Percentiles rank a stretch among this genome's conserved stretches.
Evolutionary conservation across 441 rosid genomes (phyloP).

Genomic region (Adansonia rubrostipa): DNA sequence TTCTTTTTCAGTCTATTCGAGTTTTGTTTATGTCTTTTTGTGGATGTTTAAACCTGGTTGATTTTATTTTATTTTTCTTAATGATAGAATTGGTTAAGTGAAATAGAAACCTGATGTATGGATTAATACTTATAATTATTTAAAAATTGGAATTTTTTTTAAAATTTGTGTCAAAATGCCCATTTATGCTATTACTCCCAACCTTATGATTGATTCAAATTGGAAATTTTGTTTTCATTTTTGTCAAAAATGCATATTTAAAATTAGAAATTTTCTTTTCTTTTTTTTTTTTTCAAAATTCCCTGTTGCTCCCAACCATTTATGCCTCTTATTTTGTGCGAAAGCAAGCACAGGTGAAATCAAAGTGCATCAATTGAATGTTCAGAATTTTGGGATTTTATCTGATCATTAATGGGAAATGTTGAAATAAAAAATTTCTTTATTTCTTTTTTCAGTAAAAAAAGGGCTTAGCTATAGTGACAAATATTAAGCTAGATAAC

Average conservation of each 20-base stretch:
- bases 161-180: not conserved
- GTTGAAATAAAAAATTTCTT: not conserved
- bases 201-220: not conserved
- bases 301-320: not conserved
- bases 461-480: not conserved
- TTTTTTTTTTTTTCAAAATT: not conserved
- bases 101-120: not conserved
- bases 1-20: not conserved
- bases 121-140: not conserved
- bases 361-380: not conserved
- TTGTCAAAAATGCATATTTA: not conserved
- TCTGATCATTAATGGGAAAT: not conserved
- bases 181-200: too few species aligned
- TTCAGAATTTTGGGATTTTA: not conserved
- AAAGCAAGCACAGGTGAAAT: not conserved
- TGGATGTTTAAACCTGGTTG: constrained; percentile 4
- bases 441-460: not conserved
- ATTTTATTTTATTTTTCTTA: not conserved
- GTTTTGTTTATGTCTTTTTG: not conserved
- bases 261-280: not conserved
- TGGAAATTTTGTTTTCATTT: not conserved
- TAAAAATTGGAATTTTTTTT: not conserved
- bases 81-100: not conserved
- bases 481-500: not conserved
- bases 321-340: not conserved